phyloP scores from a whole-genome alignment of 495 filamentous ascomycete species.

The Lasiosphaeria miniovina region DNA sequence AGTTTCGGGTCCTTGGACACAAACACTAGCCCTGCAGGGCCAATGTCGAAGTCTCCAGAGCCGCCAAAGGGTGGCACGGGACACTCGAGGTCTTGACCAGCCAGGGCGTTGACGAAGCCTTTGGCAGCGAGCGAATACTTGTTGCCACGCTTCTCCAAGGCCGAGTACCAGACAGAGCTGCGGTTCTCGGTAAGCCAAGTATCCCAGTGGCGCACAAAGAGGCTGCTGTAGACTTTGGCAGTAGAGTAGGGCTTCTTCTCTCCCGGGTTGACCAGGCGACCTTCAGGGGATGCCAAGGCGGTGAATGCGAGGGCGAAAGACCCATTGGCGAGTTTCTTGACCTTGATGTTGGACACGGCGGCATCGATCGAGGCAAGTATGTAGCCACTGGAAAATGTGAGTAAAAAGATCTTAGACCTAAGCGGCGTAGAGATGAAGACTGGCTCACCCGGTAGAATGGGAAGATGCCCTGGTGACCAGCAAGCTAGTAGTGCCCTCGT shows the following conservation, averaged over 20 bases:
- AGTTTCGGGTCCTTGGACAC: conserved; percentile 79
- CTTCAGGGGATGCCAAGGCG: conserved; percentile 57
- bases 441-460: conserved; percentile 19
- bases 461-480: conserved; percentile 56
- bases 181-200: conserved; percentile 63
- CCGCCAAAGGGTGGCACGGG: conserved; percentile 59
- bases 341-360: conserved; percentile 71
- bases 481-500: conserved; percentile 65
- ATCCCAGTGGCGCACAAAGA: conserved; percentile 81
- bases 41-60: conserved; percentile 56
- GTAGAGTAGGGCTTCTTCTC: conserved; percentile 55
- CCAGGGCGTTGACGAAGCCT: conserved; percentile 57
- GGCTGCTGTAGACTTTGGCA: conserved; percentile 63
- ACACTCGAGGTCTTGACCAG: conserved; percentile 53
- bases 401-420: not conserved
- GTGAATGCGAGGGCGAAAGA: conserved; percentile 68
- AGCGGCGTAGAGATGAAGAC: conserved; percentile 3
- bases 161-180: conserved; percentile 70
- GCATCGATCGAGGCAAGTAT: conserved; percentile 62
- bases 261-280: conserved; percentile 59
- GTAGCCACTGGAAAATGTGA: conserved; percentile 45
- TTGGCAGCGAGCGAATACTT: conserved; percentile 39
- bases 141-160: conserved; percentile 50
- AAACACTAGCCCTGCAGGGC: conserved; percentile 64
- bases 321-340: conserved; percentile 57